phyloP scores from a whole-genome alignment of 495 filamentous ascomycete genomes.

The Gamarada debralockiae region DNA sequence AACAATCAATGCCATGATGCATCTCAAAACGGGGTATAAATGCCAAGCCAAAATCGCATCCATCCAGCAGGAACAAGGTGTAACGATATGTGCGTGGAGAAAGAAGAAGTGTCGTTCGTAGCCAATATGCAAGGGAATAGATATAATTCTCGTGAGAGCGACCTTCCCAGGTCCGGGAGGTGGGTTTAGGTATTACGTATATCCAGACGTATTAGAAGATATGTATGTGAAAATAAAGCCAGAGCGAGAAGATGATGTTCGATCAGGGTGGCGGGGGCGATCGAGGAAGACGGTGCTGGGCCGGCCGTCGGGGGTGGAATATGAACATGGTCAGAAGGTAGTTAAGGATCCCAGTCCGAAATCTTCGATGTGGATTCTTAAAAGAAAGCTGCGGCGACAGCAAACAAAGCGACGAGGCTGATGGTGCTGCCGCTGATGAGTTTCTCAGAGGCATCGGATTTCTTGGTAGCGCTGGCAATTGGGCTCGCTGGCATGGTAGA shows the following conservation, averaged over 20 bases:
- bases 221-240: constrained; percentile 6
- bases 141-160: too few species aligned
- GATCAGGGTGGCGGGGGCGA: background rate
- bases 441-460: constrained; percentile 6
- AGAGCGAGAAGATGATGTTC: background rate
- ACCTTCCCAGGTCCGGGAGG: too few species aligned
- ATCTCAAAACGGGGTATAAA: too few species aligned
- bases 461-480: constrained; percentile 5
- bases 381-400: constrained; percentile 13
- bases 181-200: constrained; percentile 19
- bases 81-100: too few species aligned
- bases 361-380: background rate
- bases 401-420: constrained; percentile 9
- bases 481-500: background rate
- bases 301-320: background rate
- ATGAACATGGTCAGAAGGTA: background rate
- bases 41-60: too few species aligned
- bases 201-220: constrained; percentile 28
- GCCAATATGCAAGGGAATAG: too few species aligned
- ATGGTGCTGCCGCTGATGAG: constrained; percentile 12
- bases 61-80: too few species aligned
- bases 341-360: background rate
- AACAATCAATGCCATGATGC: too few species aligned
- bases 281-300: background rate
- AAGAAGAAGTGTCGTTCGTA: too few species aligned